A percentile compares a stretch with the other conserved stretches of the same genome.
These are phyloP conservation scores for Mikania micrantha DNA, from an alignment of 129 eudicot genomes.

Conservation along the genomic window DNA sequence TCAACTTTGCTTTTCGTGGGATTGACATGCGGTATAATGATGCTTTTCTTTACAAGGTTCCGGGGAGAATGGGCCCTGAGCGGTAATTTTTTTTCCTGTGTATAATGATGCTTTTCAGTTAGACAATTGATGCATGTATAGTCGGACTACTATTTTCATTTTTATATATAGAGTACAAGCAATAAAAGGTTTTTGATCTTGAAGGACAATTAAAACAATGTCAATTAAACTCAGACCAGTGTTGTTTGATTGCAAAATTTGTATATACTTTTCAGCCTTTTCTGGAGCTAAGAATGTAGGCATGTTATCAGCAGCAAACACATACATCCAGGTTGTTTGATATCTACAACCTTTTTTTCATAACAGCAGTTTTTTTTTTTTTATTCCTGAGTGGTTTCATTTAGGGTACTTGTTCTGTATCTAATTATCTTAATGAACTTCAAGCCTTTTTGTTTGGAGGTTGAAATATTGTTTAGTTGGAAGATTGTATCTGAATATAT, in stretches of 20 bases:
- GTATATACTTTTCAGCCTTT: constrained; percentile 55
- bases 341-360: constrained; percentile 5
- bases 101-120: not conserved
- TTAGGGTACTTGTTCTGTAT: not conserved
- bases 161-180: constrained; percentile 1
- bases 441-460: not conserved
- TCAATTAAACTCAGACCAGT: not conserved
- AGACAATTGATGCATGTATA: not conserved
- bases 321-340: constrained; percentile 77
- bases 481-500: not conserved
- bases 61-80: constrained; percentile 52
- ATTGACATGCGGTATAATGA: constrained; percentile 46
- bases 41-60: constrained; percentile 69
- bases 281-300: constrained; percentile 69
- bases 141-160: not conserved
- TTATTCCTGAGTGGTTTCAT: constrained; percentile 6
- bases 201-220: constrained; percentile 7
- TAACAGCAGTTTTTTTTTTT: not conserved
- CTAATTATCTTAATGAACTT: not conserved
- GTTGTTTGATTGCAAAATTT: not conserved
- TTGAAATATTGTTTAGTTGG: not conserved
- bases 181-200: not conserved
- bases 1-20: constrained; percentile 82
- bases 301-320: constrained; percentile 78
- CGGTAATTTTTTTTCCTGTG: constrained; percentile 31